These are phyloP conservation scores for Mycena leptocephala DNA, from an alignment of 768 basidiomycete species.

Conservation along the genomic window DNA sequence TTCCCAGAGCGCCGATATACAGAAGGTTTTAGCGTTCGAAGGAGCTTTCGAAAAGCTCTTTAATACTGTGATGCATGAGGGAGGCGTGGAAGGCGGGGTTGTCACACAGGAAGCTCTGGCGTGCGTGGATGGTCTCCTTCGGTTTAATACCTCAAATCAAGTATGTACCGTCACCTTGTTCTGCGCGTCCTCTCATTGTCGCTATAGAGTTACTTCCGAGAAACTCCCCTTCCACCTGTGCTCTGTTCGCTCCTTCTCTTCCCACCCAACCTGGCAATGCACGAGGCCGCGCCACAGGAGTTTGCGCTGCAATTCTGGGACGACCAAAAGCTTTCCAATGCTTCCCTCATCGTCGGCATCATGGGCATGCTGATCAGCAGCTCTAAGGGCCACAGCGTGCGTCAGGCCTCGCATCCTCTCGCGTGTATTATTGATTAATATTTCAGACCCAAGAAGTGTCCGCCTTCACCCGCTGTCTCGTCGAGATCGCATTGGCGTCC, in stretches of 20 bases:
- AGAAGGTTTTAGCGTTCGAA: conserved; percentile 97
- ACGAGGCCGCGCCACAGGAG: conserved; percentile 81
- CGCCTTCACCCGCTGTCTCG: conserved; percentile 80
- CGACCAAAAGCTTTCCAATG: conserved; percentile 88
- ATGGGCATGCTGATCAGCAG: conserved; percentile 86
- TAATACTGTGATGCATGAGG: conserved; percentile 88
- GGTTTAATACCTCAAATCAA: conserved; percentile 96
- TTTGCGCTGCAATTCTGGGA: conserved; percentile 99
- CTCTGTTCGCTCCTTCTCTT: conserved; percentile 81
- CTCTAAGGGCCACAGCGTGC: conserved; percentile 77
- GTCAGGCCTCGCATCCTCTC: conserved; percentile 42
- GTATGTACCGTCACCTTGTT: conserved; percentile 56
- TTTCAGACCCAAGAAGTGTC: conserved; percentile 72
- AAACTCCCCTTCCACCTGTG: conserved; percentile 81
- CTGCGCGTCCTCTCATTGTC: conserved; percentile 31
- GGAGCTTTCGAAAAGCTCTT: conserved; percentile 98
- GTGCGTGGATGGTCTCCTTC: conserved; percentile 89
- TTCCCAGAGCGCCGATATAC: conserved; percentile 92
- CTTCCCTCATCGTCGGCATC: conserved; percentile 83
- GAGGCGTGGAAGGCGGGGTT: conserved; percentile 93
- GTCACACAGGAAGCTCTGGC: conserved; percentile 89
- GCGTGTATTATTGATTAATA: conserved; percentile 12
- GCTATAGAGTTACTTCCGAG: conserved; percentile 94
- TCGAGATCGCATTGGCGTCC: conserved; percentile 93
- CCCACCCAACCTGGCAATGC: conserved; percentile 73